Conservation (phyloP, 2,329 filamentous ascomycete genomes). For the Coniella vitis region DNA sequence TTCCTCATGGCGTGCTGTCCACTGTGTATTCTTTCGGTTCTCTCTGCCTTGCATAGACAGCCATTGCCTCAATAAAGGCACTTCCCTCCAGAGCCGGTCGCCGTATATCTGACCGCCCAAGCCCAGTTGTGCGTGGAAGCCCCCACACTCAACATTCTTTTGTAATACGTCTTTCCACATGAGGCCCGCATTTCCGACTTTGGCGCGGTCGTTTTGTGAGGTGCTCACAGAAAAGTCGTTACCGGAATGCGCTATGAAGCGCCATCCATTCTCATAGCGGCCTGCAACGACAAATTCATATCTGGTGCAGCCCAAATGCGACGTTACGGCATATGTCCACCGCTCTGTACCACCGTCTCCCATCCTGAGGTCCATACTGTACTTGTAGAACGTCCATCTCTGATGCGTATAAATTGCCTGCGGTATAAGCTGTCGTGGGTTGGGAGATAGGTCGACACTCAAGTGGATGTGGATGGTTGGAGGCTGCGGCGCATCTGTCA, state of each 20-base stretch:
- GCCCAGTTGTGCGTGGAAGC: conserved; percentile 90
- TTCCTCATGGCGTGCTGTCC: conserved; percentile 93
- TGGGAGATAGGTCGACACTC: conserved; percentile 84
- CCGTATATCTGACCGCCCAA: conserved; percentile 93
- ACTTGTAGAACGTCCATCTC: conserved; percentile 92
- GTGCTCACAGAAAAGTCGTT: conserved; percentile 92
- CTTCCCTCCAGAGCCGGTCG: conserved; percentile 92
- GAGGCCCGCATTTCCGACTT: conserved; percentile 80
- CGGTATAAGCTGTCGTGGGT: conserved; percentile 78
- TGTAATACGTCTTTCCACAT: conserved; percentile 99
- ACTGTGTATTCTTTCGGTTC: conserved; percentile 79
- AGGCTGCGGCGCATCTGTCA: conserved; percentile 85
- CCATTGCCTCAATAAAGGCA: conserved; percentile 92
- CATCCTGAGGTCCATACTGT: conserved; percentile 88
- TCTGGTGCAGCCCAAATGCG: conserved; percentile 91
- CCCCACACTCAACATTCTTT: conserved; percentile 92
- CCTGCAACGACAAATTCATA: conserved; percentile 97
- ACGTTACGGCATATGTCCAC: conserved; percentile 98
- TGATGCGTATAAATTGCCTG: conserved; percentile 83
- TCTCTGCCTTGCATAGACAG: conserved; percentile 88
- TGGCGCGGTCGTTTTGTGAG: conserved; percentile 75
- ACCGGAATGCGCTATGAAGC: conserved; percentile 90
- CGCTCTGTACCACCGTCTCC: conserved; percentile 71
- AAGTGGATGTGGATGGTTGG: conserved; percentile 95
- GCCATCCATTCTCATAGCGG: conserved; percentile 83